Evolutionary conservation across 2,329 filamentous ascomycete genomes (phyloP), one percentile per base, ranked within the genome.

Genomic region (Aspergillus texensis): DNA sequence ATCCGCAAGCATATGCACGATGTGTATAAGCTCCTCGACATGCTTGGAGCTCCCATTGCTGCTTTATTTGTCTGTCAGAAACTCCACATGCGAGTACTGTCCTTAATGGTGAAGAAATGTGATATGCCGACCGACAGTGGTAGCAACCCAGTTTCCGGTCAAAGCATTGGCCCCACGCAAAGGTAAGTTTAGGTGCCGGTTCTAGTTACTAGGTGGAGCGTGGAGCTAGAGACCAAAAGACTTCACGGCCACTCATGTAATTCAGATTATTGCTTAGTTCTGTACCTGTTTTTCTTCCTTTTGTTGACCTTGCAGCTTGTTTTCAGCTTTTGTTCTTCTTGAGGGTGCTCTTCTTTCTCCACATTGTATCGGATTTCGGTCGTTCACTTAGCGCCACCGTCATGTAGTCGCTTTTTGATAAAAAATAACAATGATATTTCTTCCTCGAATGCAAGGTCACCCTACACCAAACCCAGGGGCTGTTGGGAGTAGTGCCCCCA

Each of bases 1-100:
- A 78, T 86, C 58, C 74, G 80, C 60, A 84, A 84, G 68, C 78
- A 84, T 53, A 71, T 85, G 59, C 78, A 81, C 57, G 83, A 85
- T 58, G 78, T 80, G 34, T 78, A 80, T 45, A 78, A 80, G 62
- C 78, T 85, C 53, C 72, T 85, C 14, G 81, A 83, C 60, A 79
- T 85, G 74, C 75, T 85, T 65, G 81, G 78, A n/a, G 80, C 79
- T 2, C 72, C 78, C 0, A 57, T 73, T 11, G 70, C 71, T n/a
- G 78, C 77, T 2, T 75, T 81, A 19, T 62, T 76, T 21, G 75
- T 75, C 3, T 79, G 81, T 45, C 74, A 80, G 56, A 73, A 78
- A 32, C 65, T 82, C 11, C 75, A 77, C 61, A 66, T 75, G 62
- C 71, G 71, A 45, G 72, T 74, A 4, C 64, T 79, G 28, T 65